Percentiles rank a stretch among this genome's conserved stretches.
Conservation (phyloP, 495 filamentous ascomycete species). For the Aspergillus wentii region DNA sequence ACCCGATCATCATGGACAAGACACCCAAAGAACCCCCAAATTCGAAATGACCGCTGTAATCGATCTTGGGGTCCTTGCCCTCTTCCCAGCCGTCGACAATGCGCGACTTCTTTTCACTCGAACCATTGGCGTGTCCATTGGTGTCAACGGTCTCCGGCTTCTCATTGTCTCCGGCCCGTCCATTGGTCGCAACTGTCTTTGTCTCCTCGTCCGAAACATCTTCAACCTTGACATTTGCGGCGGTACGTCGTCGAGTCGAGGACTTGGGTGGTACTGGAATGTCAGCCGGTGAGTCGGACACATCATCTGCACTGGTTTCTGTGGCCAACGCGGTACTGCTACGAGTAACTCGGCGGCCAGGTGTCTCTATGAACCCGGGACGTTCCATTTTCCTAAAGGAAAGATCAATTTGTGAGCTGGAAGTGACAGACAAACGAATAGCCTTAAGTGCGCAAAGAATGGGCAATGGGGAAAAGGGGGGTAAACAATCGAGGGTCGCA, state of each 20-base stretch:
- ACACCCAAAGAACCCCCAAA: conserved; percentile 83
- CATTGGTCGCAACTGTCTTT: conserved; percentile 16
- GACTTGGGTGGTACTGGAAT: conserved; percentile 20
- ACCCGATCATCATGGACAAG: conserved; percentile 80
- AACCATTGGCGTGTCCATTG: conserved; percentile 37
- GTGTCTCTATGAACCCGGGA: conserved; percentile 54
- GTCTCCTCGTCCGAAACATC: conserved; percentile 3
- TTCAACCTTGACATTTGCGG: conserved; percentile 26
- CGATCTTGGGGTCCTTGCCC: conserved; percentile 70
- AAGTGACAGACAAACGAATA: conserved; percentile 1
- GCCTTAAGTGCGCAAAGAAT: neutral
- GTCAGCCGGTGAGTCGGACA: conserved; percentile 24
- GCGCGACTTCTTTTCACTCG: conserved; percentile 27
- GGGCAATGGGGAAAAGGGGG: conserved; percentile 2
- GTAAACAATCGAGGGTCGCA: neutral
- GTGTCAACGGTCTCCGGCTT: conserved; percentile 18
- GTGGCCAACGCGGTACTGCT: conserved; percentile 32
- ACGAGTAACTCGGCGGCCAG: conserved; percentile 40
- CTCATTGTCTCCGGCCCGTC: too few species aligned
- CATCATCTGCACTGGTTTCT: conserved; percentile 25
- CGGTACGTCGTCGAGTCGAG: conserved; percentile 27
- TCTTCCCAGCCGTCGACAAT: conserved; percentile 63
- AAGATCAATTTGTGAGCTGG: conserved; percentile 3
- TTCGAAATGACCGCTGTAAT: conserved; percentile 77
- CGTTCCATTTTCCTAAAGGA: conserved; percentile 49